Evolutionary conservation across 192 early-diverging fungal genomes (phyloP), one percentile per base, ranked within the genome.

Genomic region (Coemansia sp.): DNA sequence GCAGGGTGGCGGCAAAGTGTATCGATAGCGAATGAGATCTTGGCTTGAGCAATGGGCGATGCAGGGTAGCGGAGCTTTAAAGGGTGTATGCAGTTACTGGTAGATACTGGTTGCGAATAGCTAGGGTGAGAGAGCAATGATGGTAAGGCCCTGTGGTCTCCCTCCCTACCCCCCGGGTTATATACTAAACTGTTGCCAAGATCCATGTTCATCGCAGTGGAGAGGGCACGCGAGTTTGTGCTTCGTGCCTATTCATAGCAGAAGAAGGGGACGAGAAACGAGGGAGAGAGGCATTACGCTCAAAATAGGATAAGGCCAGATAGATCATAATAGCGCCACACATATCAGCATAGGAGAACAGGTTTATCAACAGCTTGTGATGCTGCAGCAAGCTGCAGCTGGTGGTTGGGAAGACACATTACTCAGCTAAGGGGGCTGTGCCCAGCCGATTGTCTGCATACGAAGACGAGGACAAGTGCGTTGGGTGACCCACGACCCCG

Each of bases 291-390:
- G 33, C 60, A 34, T 36, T 38, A n/a, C 29, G 29, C 60, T 62
- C 33, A 62, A 62, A 62, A 62, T 62, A 62, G 60, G 36, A 62
- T 62, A 57, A 57, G 54, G 31, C 60, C 60, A 38, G 60, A 34
- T 20, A 20, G 60, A 62, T 62, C 60, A 62, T 62, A 62, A 62
- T 38, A 62, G 60, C 60, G 60, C 60, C 60, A 62, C 59, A 61
- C 60, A 62, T 62, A 62, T 62, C 60, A 10, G 60, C 60, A 62
- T 31, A 57, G 54, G 54, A 57, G 54, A 57, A 57, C 54, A 31
- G 54, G 54, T 57, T 31, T 57, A 29, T 57, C 54, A 10, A 20
- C 20, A 8, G 49, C 49, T 52, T 52, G 49, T 52, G 54, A 57
- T 57, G 54, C 54, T 27, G 54, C 54, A 57, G 54, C 54, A 2